Evolutionary conservation across 768 basidiomycete genomes (phyloP).

Genomic region (Boletus insuetus): DNA sequence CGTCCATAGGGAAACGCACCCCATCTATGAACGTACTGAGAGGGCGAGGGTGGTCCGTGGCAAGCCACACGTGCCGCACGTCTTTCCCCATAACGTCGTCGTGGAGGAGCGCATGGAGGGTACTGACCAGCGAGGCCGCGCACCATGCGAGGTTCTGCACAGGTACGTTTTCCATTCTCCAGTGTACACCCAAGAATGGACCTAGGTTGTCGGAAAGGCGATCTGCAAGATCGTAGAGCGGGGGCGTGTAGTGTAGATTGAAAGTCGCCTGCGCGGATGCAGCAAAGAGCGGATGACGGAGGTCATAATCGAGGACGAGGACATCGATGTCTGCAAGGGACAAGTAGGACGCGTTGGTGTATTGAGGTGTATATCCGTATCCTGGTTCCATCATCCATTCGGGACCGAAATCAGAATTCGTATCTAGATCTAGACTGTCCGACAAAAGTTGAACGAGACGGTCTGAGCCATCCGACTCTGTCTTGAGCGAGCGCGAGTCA

Average conservation of each 20-base stretch:
- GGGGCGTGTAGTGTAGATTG: constrained; percentile 42
- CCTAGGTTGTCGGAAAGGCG: constrained; percentile 33
- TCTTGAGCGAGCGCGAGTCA: not conserved
- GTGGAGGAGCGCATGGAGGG: constrained; percentile 37
- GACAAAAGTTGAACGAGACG: constrained; percentile 19
- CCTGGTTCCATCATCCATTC: constrained; percentile 9
- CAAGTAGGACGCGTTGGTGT: constrained; percentile 16
- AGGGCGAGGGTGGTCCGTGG: constrained; percentile 48
- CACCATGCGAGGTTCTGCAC: constrained; percentile 43
- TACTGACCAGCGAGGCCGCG: constrained; percentile 47
- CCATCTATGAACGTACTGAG: not conserved
- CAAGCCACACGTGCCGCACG: constrained; percentile 50
- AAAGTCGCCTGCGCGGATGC: not conserved
- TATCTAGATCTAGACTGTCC: not conserved
- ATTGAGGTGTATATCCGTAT: constrained; percentile 8
- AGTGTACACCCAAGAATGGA: constrained; percentile 52
- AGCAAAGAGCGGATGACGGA: constrained; percentile 45
- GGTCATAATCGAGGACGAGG: constrained; percentile 53
- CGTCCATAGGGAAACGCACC: constrained; percentile 18
- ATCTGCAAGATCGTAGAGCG: constrained; percentile 41
- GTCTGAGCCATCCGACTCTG: constrained; percentile 8
- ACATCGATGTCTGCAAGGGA: constrained; percentile 36
- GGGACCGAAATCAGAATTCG: not conserved
- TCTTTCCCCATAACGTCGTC: constrained; percentile 24
- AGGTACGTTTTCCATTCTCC: constrained; percentile 54